phyloP scores from a whole-genome alignment of 192 early-diverging fungal genomes.

The Coemansia sp. region DNA sequence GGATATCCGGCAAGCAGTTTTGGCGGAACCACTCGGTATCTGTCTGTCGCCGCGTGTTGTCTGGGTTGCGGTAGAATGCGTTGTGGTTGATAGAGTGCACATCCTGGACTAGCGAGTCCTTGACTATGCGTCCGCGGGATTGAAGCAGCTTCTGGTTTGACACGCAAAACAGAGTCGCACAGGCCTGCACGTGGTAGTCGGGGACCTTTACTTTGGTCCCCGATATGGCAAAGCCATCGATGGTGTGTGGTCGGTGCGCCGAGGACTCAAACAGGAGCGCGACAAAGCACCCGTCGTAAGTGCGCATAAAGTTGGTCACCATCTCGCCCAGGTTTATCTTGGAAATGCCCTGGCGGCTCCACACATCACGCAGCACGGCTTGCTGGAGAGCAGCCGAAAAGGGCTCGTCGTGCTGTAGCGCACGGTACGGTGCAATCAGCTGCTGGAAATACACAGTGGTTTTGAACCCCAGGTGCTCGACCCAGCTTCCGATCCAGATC shows the following conservation, averaged over 20 bases:
- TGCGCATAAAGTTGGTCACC: slow-evolving; percentile 24
- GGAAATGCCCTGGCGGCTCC: slow-evolving; percentile 24
- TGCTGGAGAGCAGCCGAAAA: slow-evolving; percentile 6
- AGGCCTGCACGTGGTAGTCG: slow-evolving; percentile 45
- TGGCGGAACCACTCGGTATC: slow-evolving; percentile 48
- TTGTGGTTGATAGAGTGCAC: slow-evolving; percentile 11
- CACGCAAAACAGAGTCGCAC: slow-evolving; percentile 39
- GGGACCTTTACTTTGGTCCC: slow-evolving; percentile 36
- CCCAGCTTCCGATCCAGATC: slow-evolving; percentile 29
- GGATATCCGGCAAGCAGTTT: slow-evolving; percentile 46
- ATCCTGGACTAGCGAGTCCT: slow-evolving; percentile 29
- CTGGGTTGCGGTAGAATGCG: background rate
- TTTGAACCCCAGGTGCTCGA: slow-evolving; percentile 30
- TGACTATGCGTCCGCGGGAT: slow-evolving; percentile 18
- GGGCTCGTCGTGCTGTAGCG: slow-evolving; percentile 32
- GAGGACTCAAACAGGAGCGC: slow-evolving; percentile 50
- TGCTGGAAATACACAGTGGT: slow-evolving; percentile 48
- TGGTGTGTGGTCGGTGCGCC: slow-evolving; percentile 22
- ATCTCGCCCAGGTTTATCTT: slow-evolving; percentile 27
- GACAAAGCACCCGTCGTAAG: slow-evolving; percentile 43
- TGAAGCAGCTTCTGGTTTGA: slow-evolving; percentile 29
- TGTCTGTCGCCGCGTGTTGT: slow-evolving; percentile 8
- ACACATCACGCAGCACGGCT: slow-evolving; percentile 28
- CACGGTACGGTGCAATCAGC: slow-evolving; percentile 30
- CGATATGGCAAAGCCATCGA: slow-evolving; percentile 36